Evolutionary conservation across 164 flowering plant species (phyloP).

Genomic region (Umbilicus rupestris): DNA sequence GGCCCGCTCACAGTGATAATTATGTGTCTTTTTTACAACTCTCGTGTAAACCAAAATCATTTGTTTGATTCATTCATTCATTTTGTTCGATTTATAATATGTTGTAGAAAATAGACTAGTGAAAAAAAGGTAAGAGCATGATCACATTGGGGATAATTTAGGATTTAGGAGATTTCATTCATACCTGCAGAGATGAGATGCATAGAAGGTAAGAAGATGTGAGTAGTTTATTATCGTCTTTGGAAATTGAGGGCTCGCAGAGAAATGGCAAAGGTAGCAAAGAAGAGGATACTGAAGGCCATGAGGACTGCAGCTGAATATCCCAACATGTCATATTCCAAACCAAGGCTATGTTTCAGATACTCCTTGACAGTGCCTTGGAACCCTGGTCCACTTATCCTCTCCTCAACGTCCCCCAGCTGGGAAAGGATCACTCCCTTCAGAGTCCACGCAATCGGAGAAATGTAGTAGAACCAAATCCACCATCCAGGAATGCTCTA

Average conservation of each 20-base stretch:
- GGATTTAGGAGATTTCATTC: too few relatives aligned
- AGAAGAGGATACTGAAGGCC: conserved; percentile 48
- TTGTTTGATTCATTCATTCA: too few relatives aligned
- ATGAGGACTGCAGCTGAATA: conserved; percentile 35
- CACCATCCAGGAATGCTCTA: conserved; percentile 86
- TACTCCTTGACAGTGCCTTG: conserved; percentile 59
- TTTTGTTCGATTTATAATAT: too few relatives aligned
- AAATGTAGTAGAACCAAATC: conserved; percentile 77
- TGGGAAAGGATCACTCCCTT: conserved; percentile 66
- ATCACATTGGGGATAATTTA: too few relatives aligned
- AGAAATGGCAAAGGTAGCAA: conserved; percentile 12
- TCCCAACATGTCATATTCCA: conserved; percentile 40
- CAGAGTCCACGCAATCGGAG: conserved; percentile 78
- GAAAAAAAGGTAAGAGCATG: too few relatives aligned
- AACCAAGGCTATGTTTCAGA: conserved; percentile 40
- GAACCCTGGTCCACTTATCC: conserved; percentile 42
- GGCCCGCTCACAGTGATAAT: too few relatives aligned
- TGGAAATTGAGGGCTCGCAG: background rate
- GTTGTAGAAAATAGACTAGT: too few relatives aligned
- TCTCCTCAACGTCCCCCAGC: conserved; percentile 65
- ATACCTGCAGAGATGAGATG: too few relatives aligned
- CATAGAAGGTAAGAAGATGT: too few relatives aligned
- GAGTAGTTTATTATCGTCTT: background rate
- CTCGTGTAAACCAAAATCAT: too few relatives aligned
- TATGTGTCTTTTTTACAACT: too few relatives aligned